Conservation (phyloP, 2,329 filamentous ascomycete genomes). For the Arachnomyces sp. region DNA sequence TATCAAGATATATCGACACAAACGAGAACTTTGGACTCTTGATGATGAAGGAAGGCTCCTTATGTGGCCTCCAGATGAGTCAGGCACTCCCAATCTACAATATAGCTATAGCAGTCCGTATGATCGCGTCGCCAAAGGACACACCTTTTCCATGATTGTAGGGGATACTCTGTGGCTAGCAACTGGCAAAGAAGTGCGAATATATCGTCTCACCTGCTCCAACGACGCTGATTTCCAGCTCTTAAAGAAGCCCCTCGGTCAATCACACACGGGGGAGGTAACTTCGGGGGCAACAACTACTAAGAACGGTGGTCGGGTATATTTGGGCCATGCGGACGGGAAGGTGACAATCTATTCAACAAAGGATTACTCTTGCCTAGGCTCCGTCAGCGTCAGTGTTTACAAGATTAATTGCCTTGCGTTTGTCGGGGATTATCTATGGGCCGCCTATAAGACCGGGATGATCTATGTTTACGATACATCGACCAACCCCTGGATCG, state of each 20-base stretch:
- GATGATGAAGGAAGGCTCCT: constrained; percentile 82
- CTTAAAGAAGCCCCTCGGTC: constrained; percentile 59
- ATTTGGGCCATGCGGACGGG: constrained; percentile 86
- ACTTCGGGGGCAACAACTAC: constrained; percentile 72
- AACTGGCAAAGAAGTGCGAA: constrained; percentile 72
- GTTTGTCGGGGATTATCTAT: constrained; percentile 72
- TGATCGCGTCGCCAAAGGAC: constrained; percentile 69
- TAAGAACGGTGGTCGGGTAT: constrained; percentile 68
- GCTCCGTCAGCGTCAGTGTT: constrained; percentile 73
- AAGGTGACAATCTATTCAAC: constrained; percentile 90
- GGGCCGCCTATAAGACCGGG: constrained; percentile 91
- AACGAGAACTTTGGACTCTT: constrained; percentile 85
- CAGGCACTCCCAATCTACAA: constrained; percentile 64
- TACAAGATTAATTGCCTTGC: constrained; percentile 90
- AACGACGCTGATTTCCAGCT: constrained; percentile 66
- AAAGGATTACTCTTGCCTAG: constrained; percentile 66
- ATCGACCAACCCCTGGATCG: constrained; percentile 68
- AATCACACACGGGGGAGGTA: constrained; percentile 72
- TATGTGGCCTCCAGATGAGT: constrained; percentile 74
- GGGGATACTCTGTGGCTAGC: constrained; percentile 81
- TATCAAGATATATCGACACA: constrained; percentile 75
- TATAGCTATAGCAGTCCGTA: constrained; percentile 58
- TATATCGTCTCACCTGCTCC: constrained; percentile 67
- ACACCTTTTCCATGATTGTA: constrained; percentile 83
- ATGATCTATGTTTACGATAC: constrained; percentile 92